Conservation (phyloP, 2,329 filamentous ascomycete species). For the Ascochyta koolunga region DNA sequence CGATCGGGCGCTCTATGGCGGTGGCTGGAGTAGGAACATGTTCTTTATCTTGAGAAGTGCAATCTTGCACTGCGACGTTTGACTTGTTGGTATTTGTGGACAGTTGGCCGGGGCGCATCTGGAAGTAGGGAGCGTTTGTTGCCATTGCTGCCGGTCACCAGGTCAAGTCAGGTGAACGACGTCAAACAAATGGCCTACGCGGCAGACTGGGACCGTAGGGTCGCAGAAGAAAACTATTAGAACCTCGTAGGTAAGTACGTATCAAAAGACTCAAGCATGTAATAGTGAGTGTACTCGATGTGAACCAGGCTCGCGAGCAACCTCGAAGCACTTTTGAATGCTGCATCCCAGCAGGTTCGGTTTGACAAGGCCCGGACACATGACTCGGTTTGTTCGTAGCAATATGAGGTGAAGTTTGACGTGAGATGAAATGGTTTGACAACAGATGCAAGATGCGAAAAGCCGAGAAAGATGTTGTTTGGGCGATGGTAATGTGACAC, state of each 20-base stretch:
- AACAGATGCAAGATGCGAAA: constrained; percentile 4
- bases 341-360: constrained; percentile 19
- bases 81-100: constrained; percentile 26
- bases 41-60: constrained; percentile 27
- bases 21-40: constrained; percentile 28
- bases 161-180: constrained; percentile 7
- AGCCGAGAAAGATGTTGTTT: constrained; percentile 6
- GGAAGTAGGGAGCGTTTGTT: constrained; percentile 47
- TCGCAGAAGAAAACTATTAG: constrained; percentile 17
- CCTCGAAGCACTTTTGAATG: constrained; percentile 29
- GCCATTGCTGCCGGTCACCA: constrained; percentile 30
- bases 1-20: constrained; percentile 16
- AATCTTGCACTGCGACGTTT: constrained; percentile 28
- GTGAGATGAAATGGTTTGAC: constrained; percentile 17
- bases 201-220: background rate
- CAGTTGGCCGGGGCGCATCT: constrained; percentile 39
- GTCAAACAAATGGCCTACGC: constrained; percentile 9
- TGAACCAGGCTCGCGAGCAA: constrained; percentile 9
- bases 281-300: constrained; percentile 24
- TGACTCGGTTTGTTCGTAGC: constrained; percentile 23
- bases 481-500: background rate
- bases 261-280: constrained; percentile 6
- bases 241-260: constrained; percentile 28
- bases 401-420: constrained; percentile 16
- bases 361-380: constrained; percentile 20